phyloP scores from a whole-genome alignment of 2,329 filamentous ascomycete genomes.

The Arthrobotrys megalospora region DNA sequence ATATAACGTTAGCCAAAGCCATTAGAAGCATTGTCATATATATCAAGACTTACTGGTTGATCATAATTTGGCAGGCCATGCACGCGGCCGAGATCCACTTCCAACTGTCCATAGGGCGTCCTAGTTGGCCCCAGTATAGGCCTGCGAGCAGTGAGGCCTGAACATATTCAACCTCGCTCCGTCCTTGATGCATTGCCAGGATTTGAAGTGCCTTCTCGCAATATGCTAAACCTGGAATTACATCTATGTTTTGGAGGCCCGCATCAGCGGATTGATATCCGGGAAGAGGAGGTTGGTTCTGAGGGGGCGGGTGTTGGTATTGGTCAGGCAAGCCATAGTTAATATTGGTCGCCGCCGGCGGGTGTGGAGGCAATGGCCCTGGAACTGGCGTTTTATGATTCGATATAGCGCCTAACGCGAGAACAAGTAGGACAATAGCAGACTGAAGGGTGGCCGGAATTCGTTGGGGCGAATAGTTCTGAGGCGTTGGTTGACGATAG shows the following conservation, averaged over 20 bases:
- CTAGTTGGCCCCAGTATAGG: slow-evolving; percentile 89
- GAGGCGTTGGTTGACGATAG: slow-evolving; percentile 64
- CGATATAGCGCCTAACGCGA: slow-evolving; percentile 90
- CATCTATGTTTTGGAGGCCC: slow-evolving; percentile 78
- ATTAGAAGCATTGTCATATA: neutral
- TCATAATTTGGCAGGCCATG: slow-evolving; percentile 77
- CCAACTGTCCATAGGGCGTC: slow-evolving; percentile 87
- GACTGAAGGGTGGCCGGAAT: slow-evolving; percentile 77
- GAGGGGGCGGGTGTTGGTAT: slow-evolving; percentile 51
- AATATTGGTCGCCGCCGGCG: slow-evolving; percentile 68
- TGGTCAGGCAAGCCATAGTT: slow-evolving; percentile 42
- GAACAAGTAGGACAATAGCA: slow-evolving; percentile 83
- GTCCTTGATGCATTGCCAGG: slow-evolving; percentile 83
- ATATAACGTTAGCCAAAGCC: slow-evolving; percentile 9
- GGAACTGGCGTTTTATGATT: slow-evolving; percentile 68
- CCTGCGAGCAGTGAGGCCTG: slow-evolving; percentile 88
- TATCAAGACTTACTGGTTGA: slow-evolving; percentile 67
- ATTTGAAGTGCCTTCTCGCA: slow-evolving; percentile 90
- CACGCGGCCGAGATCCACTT: slow-evolving; percentile 77
- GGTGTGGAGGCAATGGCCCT: slow-evolving; percentile 68
- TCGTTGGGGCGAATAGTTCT: slow-evolving; percentile 69
- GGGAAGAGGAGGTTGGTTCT: slow-evolving; percentile 69
- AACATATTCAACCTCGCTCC: slow-evolving; percentile 84
- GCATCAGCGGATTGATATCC: slow-evolving; percentile 65
- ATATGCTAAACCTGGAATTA: slow-evolving; percentile 90